Conservation (phyloP, 164 flowering plant species). For the Aristolochia fimbriata region DNA sequence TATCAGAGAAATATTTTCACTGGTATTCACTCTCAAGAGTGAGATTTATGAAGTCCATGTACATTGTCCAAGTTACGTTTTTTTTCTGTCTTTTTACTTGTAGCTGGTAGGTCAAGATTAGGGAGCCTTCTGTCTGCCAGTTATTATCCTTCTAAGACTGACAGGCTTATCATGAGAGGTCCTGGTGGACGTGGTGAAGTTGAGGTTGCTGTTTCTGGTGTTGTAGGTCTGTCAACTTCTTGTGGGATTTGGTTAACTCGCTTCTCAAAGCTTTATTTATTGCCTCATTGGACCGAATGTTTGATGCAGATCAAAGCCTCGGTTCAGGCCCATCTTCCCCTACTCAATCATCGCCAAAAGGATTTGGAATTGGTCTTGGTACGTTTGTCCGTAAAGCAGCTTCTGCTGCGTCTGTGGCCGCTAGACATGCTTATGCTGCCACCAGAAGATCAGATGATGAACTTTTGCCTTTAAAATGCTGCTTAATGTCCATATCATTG, state of each 20-base stretch:
- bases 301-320: conserved; percentile 69
- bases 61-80: not conserved
- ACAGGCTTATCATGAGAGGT: conserved; percentile 92
- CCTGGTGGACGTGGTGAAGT: conserved; percentile 99
- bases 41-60: not conserved
- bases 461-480: conserved; percentile 84
- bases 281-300: not conserved
- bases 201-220: conserved; percentile 97
- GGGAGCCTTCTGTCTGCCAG: conserved; percentile 79
- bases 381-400: conserved; percentile 87
- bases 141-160: conserved; percentile 54
- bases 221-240: conserved; percentile 43
- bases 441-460: conserved; percentile 49
- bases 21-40: not conserved
- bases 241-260: not conserved
- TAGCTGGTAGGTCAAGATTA: conserved; percentile 83
- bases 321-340: conserved; percentile 64
- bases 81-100: conserved; percentile 8
- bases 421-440: conserved; percentile 89
- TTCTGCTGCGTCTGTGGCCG: conserved; percentile 77
- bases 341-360: conserved; percentile 38
- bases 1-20: not conserved
- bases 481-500: conserved; percentile 89
- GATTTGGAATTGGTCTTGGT: conserved; percentile 52
- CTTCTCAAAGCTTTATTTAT: not conserved